A percentile compares a stretch with the other conserved stretches of the same genome.
These are phyloP conservation scores for Euphrasia confusa DNA, from an alignment of 257 asterid genomes.

Conservation along the genomic window DNA sequence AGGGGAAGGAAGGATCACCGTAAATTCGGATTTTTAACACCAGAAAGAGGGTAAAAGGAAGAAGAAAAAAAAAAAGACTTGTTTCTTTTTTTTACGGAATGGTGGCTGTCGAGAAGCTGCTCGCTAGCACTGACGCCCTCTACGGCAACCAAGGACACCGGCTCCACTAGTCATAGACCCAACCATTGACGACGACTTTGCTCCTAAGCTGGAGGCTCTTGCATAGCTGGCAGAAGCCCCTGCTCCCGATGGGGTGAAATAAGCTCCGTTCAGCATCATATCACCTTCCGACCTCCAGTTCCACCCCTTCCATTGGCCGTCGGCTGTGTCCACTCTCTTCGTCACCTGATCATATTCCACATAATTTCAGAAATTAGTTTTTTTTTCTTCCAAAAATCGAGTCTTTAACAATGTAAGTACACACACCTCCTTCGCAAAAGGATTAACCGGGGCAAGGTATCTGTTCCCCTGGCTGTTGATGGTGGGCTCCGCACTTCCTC, in stretches of 20 bases:
- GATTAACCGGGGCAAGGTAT: constrained; percentile 61
- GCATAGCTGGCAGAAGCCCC: not conserved
- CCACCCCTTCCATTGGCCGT: not conserved
- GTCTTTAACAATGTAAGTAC: too few relatives aligned
- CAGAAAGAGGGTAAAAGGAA: not conserved
- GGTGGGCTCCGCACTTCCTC: constrained; percentile 86
- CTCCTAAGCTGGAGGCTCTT: not conserved
- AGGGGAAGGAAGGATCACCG: not conserved
- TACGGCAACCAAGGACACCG: not conserved
- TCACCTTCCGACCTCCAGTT: constrained; percentile 6
- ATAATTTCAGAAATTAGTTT: too few relatives aligned
- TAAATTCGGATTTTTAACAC: not conserved
- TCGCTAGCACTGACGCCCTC: not conserved
- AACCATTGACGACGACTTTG: not conserved
- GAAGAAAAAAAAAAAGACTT: not conserved
- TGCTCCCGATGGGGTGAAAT: not conserved
- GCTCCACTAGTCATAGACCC: not conserved
- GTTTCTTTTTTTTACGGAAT: not conserved
- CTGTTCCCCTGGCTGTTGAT: constrained; percentile 81
- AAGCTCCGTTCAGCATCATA: not conserved
- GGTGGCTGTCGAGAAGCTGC: not conserved
- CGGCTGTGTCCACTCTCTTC: not conserved
- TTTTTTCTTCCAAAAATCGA: too few relatives aligned
- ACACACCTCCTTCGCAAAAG: constrained; percentile 49
- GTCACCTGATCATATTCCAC: not conserved